Base-by-base conservation (phyloP, 2,329 filamentous ascomycete genomes). In the Leptographium radiaticola region DNA sequence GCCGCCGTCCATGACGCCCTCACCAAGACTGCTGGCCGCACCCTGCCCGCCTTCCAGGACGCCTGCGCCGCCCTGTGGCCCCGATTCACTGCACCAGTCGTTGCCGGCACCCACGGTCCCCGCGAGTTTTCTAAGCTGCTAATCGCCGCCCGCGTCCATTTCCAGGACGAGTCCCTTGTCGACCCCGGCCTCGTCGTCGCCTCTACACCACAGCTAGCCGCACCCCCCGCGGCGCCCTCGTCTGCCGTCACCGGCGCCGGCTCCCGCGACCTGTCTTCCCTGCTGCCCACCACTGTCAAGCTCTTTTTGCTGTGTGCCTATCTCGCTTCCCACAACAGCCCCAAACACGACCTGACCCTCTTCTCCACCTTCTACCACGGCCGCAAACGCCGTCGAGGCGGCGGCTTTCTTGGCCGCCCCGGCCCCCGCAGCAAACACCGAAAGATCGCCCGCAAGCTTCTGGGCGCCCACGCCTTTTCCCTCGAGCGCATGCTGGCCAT, bases 1-100 rank as follows among this genome's bases (percentile, higher is more conserved):
- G 81, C 81, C 49, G 87, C 88, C 6, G 82, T 95, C 15, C 93
- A 94, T 75, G 93, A 98, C 65, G 83, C 90, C 1, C 75, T 97
- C 13, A 81, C 85, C 49, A 87, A 85, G 58, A 82, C 88, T 48
- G 89, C 89, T 4, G 86, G 86, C 1, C 82, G 89, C 50, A 89
- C 91, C 40, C 75, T 97, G 15, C 76, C 85, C 1, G 79, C 80
- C 12, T 89, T 95, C 60, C 75, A 74, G 4, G 77, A 79, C 39
- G 80, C 85, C 50, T 89, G 86, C 63, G 68, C 79, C 49, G 79
- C 83, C 45, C 76, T 97, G 20, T 98, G 93, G 93, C 83, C 84
- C 12, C 79, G 83, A 5, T 97, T 98, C 67, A 83, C 87, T 1
- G 77, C 80, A 8, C 91, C 91, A 0, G 78, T 97, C 30, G 68